Evolutionary conservation across 495 filamentous ascomycete genomes (phyloP), one percentile per base, ranked within the genome.

Genomic region (Aspergillus incahuasiensis): DNA sequence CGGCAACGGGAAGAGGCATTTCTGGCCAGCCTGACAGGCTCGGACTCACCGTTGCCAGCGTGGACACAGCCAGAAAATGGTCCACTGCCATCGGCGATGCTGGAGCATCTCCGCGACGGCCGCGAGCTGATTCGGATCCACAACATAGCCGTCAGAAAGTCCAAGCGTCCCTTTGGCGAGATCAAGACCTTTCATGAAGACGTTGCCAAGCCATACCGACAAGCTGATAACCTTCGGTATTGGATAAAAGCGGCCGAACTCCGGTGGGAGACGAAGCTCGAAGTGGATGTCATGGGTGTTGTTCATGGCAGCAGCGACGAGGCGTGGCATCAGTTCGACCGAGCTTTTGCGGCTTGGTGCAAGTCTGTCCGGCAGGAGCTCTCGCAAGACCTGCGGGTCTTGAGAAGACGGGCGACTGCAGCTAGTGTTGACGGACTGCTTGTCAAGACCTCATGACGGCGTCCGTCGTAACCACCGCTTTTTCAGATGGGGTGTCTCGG

Each of bases 241-340:
- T 98, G 94, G 92, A 79, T 89, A 67, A 98, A 98, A 72, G 95
- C 95, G 18, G 90, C 91, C 6, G 90, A 97, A 72, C 79, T 97
- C 48, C 82, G 94, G 21, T 98, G 92, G 89, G 95, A 97, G 72
- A 81, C 90, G 18, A 82, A 89, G 56, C 77, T 97, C 51, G 84
- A 89, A 62, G 79, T 95, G 51, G 89, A 96, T 64, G 90, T 91
- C 21, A 86, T 91, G 75, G 89, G 84, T 11, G 85, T 97, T 12
- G 91, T 95, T 6, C 83, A 91, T 57, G 80, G 77, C 47, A 75
- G 65, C n/a, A 79, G 81, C 50, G 74, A 76, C 15, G 74, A 76
- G 48, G 85, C 87, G 11, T 96, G 90, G 90, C 74, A 75, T 54
- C 80, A 85, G 38, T 92, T 97, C 61, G 91, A 97, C 60, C 77